Base-by-base conservation (phyloP, 768 basidiomycete species). In the Daedaleopsis nitida region DNA sequence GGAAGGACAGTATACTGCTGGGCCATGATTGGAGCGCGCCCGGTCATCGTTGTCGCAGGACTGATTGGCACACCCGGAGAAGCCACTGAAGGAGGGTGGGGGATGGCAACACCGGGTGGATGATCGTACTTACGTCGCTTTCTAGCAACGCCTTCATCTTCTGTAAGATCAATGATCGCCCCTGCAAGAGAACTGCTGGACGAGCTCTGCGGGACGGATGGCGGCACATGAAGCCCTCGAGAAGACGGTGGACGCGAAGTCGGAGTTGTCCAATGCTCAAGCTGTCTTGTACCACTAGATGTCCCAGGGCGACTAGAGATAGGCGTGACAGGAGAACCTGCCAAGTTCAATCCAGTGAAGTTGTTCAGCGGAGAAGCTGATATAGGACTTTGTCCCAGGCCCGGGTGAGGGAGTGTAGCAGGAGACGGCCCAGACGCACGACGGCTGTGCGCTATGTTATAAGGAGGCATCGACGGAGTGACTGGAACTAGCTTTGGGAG, bases 111-210 rank as follows among this genome's bases (percentile, higher is more conserved):
- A 5, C 11, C 21, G 7, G 45, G 45, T n/a, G 21, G 11, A 38
- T 63, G 62, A 0, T 63, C 62, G 8, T 43, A 49, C 37, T 63
- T 63, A 27, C 57, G 39, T 1, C 54, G 47, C 50, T 62, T 57
- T 24, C 49, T 55, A 1, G 57, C 35, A 1, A 32, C 24, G 1
- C 37, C 14, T 14, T 56, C 57, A 8, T 65, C 57, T 1, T 24
- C n/a, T 2, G 55, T 62, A 38, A 65, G 42, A 39, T 65, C 65
- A 23, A 65, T 55, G 24, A 59, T 50, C 9, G 54, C 60, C 17
- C 60, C 64, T n/a, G 52, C 47, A 17, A 63, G 57, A 53, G 62
- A 59, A 24, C 50, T 64, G 8, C 53, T 24, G 5, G 58, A 32
- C 9, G 55, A 5, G 3, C 21, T 47, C 1, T 52, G 54, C 5